Conservation (phyloP, 139 green algal species). For the Spirogloea muscicola region DNA sequence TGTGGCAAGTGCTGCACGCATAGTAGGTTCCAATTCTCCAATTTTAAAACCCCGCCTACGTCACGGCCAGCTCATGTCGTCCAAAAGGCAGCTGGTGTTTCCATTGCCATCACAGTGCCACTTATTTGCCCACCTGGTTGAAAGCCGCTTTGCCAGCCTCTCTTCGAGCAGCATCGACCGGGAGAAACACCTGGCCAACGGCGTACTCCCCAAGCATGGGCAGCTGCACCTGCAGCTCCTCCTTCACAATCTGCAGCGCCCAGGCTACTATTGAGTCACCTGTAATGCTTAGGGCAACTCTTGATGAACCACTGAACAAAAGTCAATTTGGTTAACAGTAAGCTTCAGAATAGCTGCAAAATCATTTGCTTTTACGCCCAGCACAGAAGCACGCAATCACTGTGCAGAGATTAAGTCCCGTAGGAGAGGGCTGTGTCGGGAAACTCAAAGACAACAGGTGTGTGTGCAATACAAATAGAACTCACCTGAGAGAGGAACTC, state of each 20-base stretch:
- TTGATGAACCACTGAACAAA: constrained; percentile 27
- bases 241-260: constrained; percentile 21
- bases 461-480: not conserved
- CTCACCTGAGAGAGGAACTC: constrained; percentile 68
- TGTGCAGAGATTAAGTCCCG: not conserved
- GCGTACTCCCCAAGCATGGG: constrained; percentile 59
- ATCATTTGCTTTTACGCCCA: not conserved
- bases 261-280: not conserved
- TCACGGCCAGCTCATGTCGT: not conserved
- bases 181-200: constrained; percentile 84
- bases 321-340: not conserved
- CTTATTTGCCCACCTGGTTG: constrained; percentile 17
- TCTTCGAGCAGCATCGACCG: constrained; percentile 61
- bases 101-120: no score
- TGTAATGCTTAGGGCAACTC: constrained; percentile 8
- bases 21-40: not conserved
- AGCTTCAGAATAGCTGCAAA: not conserved
- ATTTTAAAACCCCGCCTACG: not conserved
- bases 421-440: not conserved
- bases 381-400: constrained; percentile 7
- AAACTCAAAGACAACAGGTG: constrained; percentile 4
- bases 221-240: constrained; percentile 13
- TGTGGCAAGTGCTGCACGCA: not conserved
- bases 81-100: no score
- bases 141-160: constrained; percentile 50